Conservation (phyloP, 352 stramenopile genomes). For the Globisporangium sylvaticum region DNA sequence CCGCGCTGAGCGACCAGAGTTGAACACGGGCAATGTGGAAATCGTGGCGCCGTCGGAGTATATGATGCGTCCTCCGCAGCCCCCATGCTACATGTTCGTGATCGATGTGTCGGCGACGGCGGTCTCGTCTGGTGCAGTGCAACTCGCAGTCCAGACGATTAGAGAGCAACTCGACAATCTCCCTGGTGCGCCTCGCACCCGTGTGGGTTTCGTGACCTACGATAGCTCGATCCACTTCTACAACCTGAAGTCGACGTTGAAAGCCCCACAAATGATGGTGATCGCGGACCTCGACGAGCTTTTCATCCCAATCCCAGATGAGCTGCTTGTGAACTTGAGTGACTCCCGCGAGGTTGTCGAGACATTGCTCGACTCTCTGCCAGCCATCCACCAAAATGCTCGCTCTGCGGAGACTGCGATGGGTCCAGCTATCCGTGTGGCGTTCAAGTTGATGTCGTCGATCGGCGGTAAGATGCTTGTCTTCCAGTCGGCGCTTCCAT, state of each 20-base stretch:
- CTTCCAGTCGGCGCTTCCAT: constrained; percentile 84
- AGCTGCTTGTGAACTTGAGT: constrained; percentile 97
- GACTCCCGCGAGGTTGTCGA: constrained; percentile 94
- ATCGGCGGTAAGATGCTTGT: constrained; percentile 88
- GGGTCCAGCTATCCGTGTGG: constrained; percentile 90
- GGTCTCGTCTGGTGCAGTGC: constrained; percentile 63
- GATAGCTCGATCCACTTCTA: constrained; percentile 87
- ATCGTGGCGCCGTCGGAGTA: constrained; percentile 87
- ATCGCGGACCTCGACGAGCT: constrained; percentile 84
- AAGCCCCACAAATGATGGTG: constrained; percentile 88
- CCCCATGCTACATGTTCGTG: constrained; percentile 87
- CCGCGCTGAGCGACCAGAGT: constrained; percentile 83
- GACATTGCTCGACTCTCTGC: constrained; percentile 93
- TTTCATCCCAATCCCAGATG: constrained; percentile 92
- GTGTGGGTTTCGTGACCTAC: constrained; percentile 85
- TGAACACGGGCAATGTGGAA: constrained; percentile 74
- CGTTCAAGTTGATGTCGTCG: constrained; percentile 95
- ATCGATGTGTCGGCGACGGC: constrained; percentile 84
- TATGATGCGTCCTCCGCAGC: constrained; percentile 87
- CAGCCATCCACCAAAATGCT: constrained; percentile 85
- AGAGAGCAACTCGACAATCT: constrained; percentile 78
- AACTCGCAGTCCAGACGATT: constrained; percentile 75
- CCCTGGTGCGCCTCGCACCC: constrained; percentile 64
- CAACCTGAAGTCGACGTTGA: constrained; percentile 86
- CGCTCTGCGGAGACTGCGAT: constrained; percentile 74